Evolutionary conservation across 768 basidiomycete species (phyloP).

Genomic region (Termitomyces sp.): DNA sequence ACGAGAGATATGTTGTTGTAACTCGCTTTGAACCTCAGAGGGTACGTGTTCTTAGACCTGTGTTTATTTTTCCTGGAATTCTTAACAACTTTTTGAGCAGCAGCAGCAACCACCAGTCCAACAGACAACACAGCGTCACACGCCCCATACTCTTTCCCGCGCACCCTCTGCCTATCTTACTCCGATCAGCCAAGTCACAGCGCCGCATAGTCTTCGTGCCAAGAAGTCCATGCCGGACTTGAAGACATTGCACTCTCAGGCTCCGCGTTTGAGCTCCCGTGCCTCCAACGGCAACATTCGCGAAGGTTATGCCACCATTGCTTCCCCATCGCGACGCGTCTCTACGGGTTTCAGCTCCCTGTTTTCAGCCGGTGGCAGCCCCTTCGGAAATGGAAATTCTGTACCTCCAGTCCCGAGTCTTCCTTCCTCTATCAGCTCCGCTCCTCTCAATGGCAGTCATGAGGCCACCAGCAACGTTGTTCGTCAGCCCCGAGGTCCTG

Average conservation of each 20-base stretch:
- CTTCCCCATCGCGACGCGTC: constrained; percentile 75
- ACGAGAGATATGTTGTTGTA: constrained; percentile 91
- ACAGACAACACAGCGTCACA: constrained; percentile 42
- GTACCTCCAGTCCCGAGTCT: constrained; percentile 81
- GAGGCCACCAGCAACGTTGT: constrained; percentile 56
- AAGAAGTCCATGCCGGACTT: constrained; percentile 99
- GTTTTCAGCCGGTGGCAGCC: constrained; percentile 52
- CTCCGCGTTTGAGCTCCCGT: constrained; percentile 74
- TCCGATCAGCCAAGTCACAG: constrained; percentile 45
- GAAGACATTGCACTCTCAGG: constrained; percentile 79
- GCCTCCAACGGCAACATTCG: constrained; percentile 89
- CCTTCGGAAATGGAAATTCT: constrained; percentile 35
- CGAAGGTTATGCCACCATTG: constrained; percentile 82
- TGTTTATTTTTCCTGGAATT: constrained; percentile 1
- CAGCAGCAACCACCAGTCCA: constrained; percentile 42
- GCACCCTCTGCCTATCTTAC: constrained; percentile 79
- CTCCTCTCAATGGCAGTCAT: constrained; percentile 39
- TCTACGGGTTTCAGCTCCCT: constrained; percentile 70
- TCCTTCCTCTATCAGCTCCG: constrained; percentile 50
- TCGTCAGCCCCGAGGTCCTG: constrained; percentile 84
- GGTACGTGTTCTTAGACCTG: constrained; percentile 40
- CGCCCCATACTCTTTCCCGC: constrained; percentile 70
- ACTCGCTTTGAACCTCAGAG: constrained; percentile 84
- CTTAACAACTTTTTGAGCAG: constrained; percentile 10
- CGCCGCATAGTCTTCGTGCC: constrained; percentile 64